A percentile compares a stretch with the other conserved stretches of the same genome.
Evolutionary conservation across 2,329 filamentous ascomycete species (phyloP).

Genomic region (Penicillium sp.): DNA sequence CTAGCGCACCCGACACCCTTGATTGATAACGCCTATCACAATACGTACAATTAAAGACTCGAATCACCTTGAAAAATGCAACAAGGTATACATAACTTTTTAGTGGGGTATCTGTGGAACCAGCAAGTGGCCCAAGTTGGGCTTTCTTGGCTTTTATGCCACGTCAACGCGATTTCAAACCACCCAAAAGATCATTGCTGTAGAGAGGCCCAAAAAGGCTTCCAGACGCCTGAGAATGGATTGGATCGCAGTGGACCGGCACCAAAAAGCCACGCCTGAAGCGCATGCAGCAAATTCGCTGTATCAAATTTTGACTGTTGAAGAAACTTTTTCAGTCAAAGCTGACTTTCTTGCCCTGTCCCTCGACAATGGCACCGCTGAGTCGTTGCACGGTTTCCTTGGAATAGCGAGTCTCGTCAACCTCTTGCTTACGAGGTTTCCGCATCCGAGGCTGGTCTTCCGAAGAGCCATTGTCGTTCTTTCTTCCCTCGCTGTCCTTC

Average conservation of each 20-base stretch:
- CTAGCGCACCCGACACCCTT: conserved; percentile 16
- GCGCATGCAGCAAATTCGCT: neutral
- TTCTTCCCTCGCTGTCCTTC: conserved; percentile 62
- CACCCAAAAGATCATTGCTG: conserved; percentile 13
- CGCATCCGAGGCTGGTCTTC: conserved; percentile 28
- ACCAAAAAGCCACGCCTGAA: conserved; percentile 1
- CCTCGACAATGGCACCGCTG: conserved; percentile 78
- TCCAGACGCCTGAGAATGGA: conserved; percentile 4
- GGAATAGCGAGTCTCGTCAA: conserved; percentile 51
- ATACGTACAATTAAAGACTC: neutral
- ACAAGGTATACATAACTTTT: conserved; percentile 5
- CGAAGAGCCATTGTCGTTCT: conserved; percentile 29
- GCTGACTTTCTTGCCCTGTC: conserved; percentile 77
- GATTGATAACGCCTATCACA: conserved; percentile 18
- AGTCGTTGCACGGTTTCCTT: conserved; percentile 64
- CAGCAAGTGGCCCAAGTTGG: neutral
- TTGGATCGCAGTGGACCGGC: conserved; percentile 4
- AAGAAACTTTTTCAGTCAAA: conserved; percentile 63
- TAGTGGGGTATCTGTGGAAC: conserved; percentile 11
- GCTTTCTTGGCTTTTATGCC: conserved; percentile 7
- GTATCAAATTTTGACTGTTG: neutral
- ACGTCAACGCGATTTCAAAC: conserved; percentile 17
- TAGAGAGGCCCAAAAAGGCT: conserved; percentile 8
- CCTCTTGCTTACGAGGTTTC: conserved; percentile 31
- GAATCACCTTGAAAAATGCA: neutral